These are phyloP conservation scores for Aspergillus melleus DNA, from an alignment of 2,329 filamentous ascomycete genomes.

Conservation along the genomic window DNA sequence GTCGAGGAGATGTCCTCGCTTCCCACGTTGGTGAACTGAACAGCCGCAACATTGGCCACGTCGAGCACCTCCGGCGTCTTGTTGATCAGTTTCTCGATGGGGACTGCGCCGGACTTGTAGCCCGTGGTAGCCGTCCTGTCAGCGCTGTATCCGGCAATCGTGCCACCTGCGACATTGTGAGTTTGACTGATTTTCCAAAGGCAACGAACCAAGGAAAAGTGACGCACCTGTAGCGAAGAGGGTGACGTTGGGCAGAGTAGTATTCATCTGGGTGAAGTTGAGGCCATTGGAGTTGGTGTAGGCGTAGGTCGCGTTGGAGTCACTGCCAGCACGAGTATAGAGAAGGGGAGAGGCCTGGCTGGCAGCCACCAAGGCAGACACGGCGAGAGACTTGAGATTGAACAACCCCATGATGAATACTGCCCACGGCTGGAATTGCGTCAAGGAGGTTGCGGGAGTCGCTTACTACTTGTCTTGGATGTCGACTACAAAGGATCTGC, in stretches of 20 bases:
- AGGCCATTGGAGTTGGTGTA: slow-evolving; percentile 28
- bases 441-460: not conserved
- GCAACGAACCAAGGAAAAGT: not conserved
- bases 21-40: slow-evolving; percentile 30
- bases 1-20: slow-evolving; percentile 25
- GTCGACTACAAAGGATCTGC: not conserved
- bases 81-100: slow-evolving; percentile 25
- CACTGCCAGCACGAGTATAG: slow-evolving; percentile 13
- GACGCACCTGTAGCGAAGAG: slow-evolving; percentile 24
- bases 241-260: slow-evolving; percentile 27
- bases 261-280: slow-evolving; percentile 28
- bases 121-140: slow-evolving; percentile 28
- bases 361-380: slow-evolving; percentile 18
- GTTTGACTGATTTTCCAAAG: not conserved
- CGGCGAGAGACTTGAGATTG: slow-evolving; percentile 14
- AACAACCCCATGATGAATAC: slow-evolving; percentile 17
- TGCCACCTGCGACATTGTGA: slow-evolving; percentile 7
- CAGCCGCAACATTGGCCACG: slow-evolving; percentile 27
- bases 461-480: not conserved
- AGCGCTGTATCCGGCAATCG: slow-evolving; percentile 26
- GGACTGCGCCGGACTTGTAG: slow-evolving; percentile 25
- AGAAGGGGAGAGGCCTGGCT: slow-evolving; percentile 22
- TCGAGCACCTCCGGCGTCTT: slow-evolving; percentile 27
- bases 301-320: slow-evolving; percentile 18
- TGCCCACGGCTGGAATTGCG: not conserved